Evolutionary conservation across 75 land plant genomes (phyloP), one percentile per base, ranked within the genome.

Genomic region (Sequoiadendron giganteum): DNA sequence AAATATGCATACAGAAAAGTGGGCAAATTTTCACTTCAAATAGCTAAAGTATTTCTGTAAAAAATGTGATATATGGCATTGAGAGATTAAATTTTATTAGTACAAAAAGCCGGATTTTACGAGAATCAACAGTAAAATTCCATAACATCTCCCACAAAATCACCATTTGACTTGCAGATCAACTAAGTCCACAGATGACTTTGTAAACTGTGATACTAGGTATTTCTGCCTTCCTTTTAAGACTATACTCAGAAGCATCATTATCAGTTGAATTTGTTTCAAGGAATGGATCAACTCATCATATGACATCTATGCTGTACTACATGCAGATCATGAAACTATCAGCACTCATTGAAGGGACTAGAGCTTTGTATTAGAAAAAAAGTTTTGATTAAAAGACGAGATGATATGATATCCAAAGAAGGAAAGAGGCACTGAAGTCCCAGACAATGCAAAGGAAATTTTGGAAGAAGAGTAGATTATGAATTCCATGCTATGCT

Each of bases 181-280:
- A 83, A 28, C 55, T 7, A n/a, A 83, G 45, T 48, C 85, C 45
- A n/a, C 55, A 83, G 14, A 83, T 11, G 85, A 45, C 30, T 83
- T 83, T 48, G 85, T 48, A 28, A 49, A 28, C 55, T 83, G n/a
- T 83, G 48, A 83, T 83, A 45, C 49, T 83, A 25, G 85, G 47
- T 48, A 83, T 28, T 83, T 83, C 55, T 83, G 48, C 11, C 47
- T 83, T 30, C 54, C 18, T 83, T 10, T 83, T 83, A 13, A n/a
- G 30, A 45, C 54, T 83, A n/a, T 82, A 45, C 42, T 47, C 84
- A 47, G 36, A 83, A 45, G 18, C 48, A 48, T 48, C 85, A 83
- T 30, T 83, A 47, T 47, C 30, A 28, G 18, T 48, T 47, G 55
- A 83, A 30, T 45, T 48, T 47, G 54, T n/a, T 42, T 47, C 10